Evolutionary conservation across 352 stramenopile genomes (phyloP), one percentile per base, ranked within the genome.

Genomic region (Phytophthora capsici): DNA sequence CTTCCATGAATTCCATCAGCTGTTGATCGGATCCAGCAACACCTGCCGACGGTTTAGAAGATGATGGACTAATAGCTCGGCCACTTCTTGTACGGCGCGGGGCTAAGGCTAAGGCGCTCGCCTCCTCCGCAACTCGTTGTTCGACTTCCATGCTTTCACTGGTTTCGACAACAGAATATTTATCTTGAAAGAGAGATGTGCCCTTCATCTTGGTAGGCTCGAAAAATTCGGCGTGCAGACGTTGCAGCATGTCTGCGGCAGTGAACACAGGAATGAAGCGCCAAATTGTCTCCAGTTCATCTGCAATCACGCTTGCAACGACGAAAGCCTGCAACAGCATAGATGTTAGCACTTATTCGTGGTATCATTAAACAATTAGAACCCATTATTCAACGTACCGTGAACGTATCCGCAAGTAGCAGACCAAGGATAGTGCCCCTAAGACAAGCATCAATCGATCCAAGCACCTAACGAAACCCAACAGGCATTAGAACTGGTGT

Each of bases 401-500:
- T 96, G 56, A 94, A 96, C 17, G 84, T 92, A 55, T 96, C 88
- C 0, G 88, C 86, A 38, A 95, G 84, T 8, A 96, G 58, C 12
- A 96, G 63, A n/a, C 88, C 88, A 7, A 93, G 71, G 25, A 95
- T 92, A 7, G 86, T 93, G 5, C 86, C 85, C 12, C 88, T 82
- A 58, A 96, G 73, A 46, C 88, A 96, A 16, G 84, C 79, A 64
- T 96, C 88, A 41, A 95, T 91, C 14, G 84, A 93, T 4, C 86
- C 88, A 44, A 96, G 77, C 20, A 95, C 74, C 83, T 91, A 62
- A 26, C 26, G 12, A 62, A 10, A 34, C 14, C 4, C 28, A 34
- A 34, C 28, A 34, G 28, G 14, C 28, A 34, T 34, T 12, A 34
- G 28, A 3, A 34, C 8, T 34, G 28, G 28, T 34, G 8, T 34